A percentile compares a stretch with the other conserved stretches of the same genome.
Evolutionary conservation across 495 filamentous ascomycete genomes (phyloP).

Genomic region (Trichoderma virens): DNA sequence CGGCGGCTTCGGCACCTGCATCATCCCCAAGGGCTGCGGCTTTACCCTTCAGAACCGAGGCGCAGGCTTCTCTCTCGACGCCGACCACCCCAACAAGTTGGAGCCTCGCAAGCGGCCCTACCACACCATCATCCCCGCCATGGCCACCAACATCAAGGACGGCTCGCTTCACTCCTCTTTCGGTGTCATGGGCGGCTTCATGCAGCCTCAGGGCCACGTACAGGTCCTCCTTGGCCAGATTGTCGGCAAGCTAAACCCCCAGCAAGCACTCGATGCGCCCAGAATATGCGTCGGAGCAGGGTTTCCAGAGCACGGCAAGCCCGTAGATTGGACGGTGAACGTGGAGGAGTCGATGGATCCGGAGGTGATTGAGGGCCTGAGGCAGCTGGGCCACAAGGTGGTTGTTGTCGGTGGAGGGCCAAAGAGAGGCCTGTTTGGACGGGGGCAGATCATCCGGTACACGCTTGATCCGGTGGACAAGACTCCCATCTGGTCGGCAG

Average conservation of each 20-base stretch:
- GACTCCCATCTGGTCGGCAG: conserved; percentile 66
- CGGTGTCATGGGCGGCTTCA: conserved; percentile 97
- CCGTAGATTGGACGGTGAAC: conserved; percentile 45
- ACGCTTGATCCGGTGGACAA: conserved; percentile 60
- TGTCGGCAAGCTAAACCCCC: conserved; percentile 73
- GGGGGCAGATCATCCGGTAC: conserved; percentile 79
- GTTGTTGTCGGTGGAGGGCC: conserved; percentile 55
- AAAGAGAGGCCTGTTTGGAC: conserved; percentile 69
- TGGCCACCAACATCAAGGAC: conserved; percentile 71
- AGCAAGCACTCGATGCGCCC: conserved; percentile 86
- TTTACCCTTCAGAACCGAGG: conserved; percentile 97
- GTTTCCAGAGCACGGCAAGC: conserved; percentile 44
- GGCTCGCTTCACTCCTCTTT: conserved; percentile 72
- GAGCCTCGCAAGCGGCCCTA: conserved; percentile 85
- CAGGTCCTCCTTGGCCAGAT: conserved; percentile 90
- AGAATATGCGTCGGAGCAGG: conserved; percentile 73
- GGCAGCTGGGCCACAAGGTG: conserved; percentile 63
- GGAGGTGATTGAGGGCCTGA: conserved; percentile 57
- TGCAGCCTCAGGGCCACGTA: conserved; percentile 98
- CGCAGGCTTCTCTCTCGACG: conserved; percentile 64
- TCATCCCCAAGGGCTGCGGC: conserved; percentile 75
- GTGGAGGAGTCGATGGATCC: conserved; percentile 80
- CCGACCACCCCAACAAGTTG: conserved; percentile 66
- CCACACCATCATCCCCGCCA: conserved; percentile 93
- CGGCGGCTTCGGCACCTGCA: conserved; percentile 78